A percentile compares a stretch with the other conserved stretches of the same genome.
These are phyloP conservation scores for Zymoseptoria brevis DNA, from an alignment of 2,329 filamentous ascomycete species.

Conservation along the genomic window DNA sequence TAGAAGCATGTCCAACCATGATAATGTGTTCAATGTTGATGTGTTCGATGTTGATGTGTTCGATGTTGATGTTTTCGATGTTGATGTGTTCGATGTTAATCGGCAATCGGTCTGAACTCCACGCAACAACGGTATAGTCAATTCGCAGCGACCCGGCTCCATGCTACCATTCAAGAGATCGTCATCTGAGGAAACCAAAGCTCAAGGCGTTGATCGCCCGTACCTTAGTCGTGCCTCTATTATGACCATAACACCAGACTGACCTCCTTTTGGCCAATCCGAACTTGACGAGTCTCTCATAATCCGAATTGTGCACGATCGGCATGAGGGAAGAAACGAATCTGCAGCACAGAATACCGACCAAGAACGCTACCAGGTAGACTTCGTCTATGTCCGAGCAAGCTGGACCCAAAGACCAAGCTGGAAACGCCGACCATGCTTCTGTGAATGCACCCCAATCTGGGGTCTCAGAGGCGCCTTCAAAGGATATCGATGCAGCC, in stretches of 20 bases:
- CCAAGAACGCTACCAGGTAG: background rate
- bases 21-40: too few relatives aligned
- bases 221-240: background rate
- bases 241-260: background rate
- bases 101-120: background rate
- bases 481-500: conserved; percentile 9
- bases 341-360: background rate
- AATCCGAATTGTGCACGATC: background rate
- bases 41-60: background rate
- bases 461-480: conserved; percentile 8
- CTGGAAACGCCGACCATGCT: conserved; percentile 11
- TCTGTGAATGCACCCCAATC: conserved; percentile 9
- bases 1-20: too few relatives aligned
- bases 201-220: background rate
- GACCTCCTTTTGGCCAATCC: background rate
- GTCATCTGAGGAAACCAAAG: background rate
- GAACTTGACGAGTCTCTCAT: background rate
- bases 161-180: background rate
- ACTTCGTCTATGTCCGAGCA: conserved; percentile 23
- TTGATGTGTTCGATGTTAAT: background rate
- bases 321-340: background rate
- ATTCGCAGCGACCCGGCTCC: background rate
- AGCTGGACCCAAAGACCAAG: conserved; percentile 11
- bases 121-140: background rate
- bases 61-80: too few relatives aligned